Base-by-base conservation (phyloP, 2,329 filamentous ascomycete species). In the Colletotrichum trifolii region DNA sequence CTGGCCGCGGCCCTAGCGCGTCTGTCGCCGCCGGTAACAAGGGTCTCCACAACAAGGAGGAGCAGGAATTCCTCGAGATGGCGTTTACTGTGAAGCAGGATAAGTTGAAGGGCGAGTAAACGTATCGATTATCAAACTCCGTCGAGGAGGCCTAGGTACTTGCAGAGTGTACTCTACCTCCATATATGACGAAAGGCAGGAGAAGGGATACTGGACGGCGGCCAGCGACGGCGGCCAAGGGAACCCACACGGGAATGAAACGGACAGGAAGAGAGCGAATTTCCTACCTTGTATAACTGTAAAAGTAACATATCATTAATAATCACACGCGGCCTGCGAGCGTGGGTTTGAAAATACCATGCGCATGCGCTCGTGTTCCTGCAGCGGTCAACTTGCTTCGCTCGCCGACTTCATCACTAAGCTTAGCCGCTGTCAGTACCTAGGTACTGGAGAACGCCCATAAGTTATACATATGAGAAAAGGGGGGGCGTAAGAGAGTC, bases 11-110 rank as follows among this genome's bases (percentile, higher is more conserved):
- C 81, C 95, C 95, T 42, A 97, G 93, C 75, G 95, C 96, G 13
- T 95, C 91, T 69, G 95, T 98, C 34, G 96, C 96, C 42, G 97
- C 95, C 59, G 96, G 96, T 79, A 82, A 96, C 75, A 99, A 99
- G 89, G 82, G 85, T 48, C 88, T 86, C 60, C 96, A 99, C 81
- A 82, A 89, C 80, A 96, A 95, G 87, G 96, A 99, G 84, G 96
- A 98, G 86, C 86, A 92, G 77, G 93, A 96, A 52, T 79, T 99
- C 71, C 81, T 95, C 70, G 81, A 89, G 75, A 83, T 80, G 79
- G 88, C 88, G 59, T 89, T 90, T 72, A 82, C 79, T 11, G 87
- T 90, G 45, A 87, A 81, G 72, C 87, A 90, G 78, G 88, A 90
- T 72, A 90, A 90, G 82, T 82, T 90, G 59, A 90, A 90, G 83